Conservation (phyloP, 495 filamentous ascomycete genomes). For the Trypethelium eluteriae region DNA sequence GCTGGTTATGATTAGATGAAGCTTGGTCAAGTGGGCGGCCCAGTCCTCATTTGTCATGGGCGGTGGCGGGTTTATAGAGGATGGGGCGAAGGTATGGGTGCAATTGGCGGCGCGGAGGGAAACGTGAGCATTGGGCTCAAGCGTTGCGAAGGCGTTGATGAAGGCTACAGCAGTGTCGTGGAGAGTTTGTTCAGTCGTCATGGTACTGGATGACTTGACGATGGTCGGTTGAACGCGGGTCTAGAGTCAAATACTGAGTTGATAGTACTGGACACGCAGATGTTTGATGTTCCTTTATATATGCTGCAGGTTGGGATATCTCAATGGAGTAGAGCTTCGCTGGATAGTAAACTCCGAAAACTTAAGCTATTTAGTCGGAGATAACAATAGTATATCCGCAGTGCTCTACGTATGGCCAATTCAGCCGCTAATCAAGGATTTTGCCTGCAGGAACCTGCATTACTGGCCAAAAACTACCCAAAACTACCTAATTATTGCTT, state of each 20-base stretch:
- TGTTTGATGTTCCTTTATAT: neutral
- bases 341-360: neutral
- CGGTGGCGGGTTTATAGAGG: conserved; percentile 13
- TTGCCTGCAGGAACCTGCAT: no score
- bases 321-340: neutral
- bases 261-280: neutral
- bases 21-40: conserved; percentile 7
- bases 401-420: no score
- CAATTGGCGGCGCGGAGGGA: conserved; percentile 14
- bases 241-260: neutral
- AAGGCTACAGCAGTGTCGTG: conserved; percentile 8
- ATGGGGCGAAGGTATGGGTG: conserved; percentile 17
- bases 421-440: no score
- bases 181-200: conserved; percentile 6
- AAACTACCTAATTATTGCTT: no score
- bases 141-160: conserved; percentile 15
- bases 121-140: conserved; percentile 4
- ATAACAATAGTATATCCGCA: neutral
- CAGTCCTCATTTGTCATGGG: conserved; percentile 16
- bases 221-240: neutral
- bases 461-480: no score
- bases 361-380: neutral
- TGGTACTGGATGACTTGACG: neutral
- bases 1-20: conserved; percentile 6
- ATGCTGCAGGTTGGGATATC: neutral